phyloP scores from a whole-genome alignment of 805 yeast species.

The Nakazawaea laoshanensis region DNA sequence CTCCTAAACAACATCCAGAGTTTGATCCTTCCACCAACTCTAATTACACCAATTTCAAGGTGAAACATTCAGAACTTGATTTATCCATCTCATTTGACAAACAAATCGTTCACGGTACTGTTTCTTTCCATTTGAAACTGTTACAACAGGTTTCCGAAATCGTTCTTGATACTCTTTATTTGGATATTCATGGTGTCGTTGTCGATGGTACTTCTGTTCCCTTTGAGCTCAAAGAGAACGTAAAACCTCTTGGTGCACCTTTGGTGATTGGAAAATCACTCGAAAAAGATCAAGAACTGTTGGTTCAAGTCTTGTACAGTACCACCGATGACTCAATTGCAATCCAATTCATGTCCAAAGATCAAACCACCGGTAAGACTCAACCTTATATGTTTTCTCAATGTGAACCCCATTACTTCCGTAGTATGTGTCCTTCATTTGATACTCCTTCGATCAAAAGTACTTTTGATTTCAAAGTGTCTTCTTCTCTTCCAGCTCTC shows the following conservation, averaged over 20 bases:
- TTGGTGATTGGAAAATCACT: constrained; percentile 24
- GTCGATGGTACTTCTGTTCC: constrained; percentile 30
- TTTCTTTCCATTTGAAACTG: constrained; percentile 34
- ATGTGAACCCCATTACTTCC: constrained; percentile 86
- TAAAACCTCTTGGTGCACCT: constrained; percentile 54
- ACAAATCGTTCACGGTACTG: constrained; percentile 46
- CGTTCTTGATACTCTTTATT: constrained; percentile 62
- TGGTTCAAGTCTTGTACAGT: constrained; percentile 40
- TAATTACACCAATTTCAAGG: constrained; percentile 47
- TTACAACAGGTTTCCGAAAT: constrained; percentile 25
- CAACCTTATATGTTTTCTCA: constrained; percentile 77
- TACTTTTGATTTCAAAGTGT: constrained; percentile 46
- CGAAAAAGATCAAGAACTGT: constrained; percentile 12
- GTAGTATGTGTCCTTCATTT: constrained; percentile 82
- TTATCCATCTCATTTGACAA: constrained; percentile 48
- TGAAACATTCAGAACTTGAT: constrained; percentile 43
- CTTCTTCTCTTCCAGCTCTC: constrained; percentile 60
- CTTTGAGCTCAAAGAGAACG: constrained; percentile 29
- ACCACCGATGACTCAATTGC: constrained; percentile 80
- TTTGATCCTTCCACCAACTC: constrained; percentile 74
- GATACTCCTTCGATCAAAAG: constrained; percentile 86
- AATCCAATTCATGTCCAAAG: constrained; percentile 72
- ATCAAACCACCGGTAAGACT: constrained; percentile 64
- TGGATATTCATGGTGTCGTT: constrained; percentile 35
- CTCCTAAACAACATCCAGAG: constrained; percentile 40